Evolutionary conservation across 2,329 filamentous ascomycete species (phyloP).

Genomic region (Pseudogymnoascus sp.): DNA sequence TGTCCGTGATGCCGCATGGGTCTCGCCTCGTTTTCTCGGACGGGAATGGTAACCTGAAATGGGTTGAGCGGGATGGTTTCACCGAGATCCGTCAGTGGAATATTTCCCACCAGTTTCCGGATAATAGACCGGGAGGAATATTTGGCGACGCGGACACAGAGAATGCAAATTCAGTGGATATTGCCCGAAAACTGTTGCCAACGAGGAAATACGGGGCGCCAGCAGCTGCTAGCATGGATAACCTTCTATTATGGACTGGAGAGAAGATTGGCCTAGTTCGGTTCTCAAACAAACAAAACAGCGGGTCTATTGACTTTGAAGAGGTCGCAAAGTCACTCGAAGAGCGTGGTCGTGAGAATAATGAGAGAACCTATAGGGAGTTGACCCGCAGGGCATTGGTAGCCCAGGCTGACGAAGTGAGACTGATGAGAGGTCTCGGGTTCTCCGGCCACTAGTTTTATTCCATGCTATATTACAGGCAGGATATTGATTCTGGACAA

Average conservation of each 20-base stretch:
- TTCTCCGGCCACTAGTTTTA: conserved; percentile 24
- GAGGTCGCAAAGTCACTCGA: conserved; percentile 32
- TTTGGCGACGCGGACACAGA: conserved; percentile 39
- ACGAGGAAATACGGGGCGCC: conserved; percentile 33
- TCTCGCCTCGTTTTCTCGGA: conserved; percentile 77
- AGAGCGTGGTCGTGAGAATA: conserved; percentile 42
- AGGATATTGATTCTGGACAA: not conserved
- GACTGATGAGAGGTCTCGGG: conserved; percentile 63
- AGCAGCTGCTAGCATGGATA: conserved; percentile 45
- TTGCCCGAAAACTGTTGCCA: conserved; percentile 67
- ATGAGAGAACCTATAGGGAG: conserved; percentile 54
- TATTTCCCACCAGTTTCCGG: conserved; percentile 46
- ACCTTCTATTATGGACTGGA: conserved; percentile 80
- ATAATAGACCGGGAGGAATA: conserved; percentile 36
- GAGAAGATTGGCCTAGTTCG: conserved; percentile 68
- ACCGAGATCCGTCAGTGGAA: conserved; percentile 48
- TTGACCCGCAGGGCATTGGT: conserved; percentile 69
- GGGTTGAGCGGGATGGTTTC: conserved; percentile 79
- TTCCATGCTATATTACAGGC: not conserved
- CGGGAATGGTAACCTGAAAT: conserved; percentile 74
- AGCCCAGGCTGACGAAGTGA: conserved; percentile 68
- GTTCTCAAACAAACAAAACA: conserved; percentile 47
- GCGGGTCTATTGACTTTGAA: conserved; percentile 44
- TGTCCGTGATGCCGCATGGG: conserved; percentile 76
- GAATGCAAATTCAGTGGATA: conserved; percentile 49